Evolutionary conservation across 164 flowering plant genomes (phyloP), one percentile per base, ranked within the genome.

Genomic region (Piper longum): DNA sequence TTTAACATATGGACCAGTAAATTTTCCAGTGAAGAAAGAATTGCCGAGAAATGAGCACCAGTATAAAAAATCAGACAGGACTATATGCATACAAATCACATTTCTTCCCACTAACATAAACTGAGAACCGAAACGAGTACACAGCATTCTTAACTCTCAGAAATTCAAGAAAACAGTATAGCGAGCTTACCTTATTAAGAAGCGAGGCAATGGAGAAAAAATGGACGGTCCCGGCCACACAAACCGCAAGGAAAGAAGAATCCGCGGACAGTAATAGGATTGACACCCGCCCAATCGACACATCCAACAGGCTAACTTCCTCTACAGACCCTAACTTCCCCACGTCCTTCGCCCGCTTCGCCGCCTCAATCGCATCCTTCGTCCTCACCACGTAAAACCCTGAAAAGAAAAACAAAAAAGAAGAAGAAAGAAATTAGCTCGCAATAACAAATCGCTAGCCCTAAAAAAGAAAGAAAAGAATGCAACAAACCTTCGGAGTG

Each of bases 301-400:
- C 86, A 67, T 85, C 80, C 9, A 78, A 85, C 41, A 88, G 54
- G 65, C 98, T 72, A 48, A 80, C 40, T 41, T 93, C 93, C 69
- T 76, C 71, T 16, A 92, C 57, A 48, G 76, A 76, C 14, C 71
- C 59, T 54, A 68, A 75, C 6, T 67, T 71, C 3, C 73, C 79
- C 62, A 73, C 72, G 4, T 74, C 80, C 69, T 79, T 81, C 14
- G 77, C 64, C 67, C 70, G 79, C 73, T 78, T 78, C 0, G 96
- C 96, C 16, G 73, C 67, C 40, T 71, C 84, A 19, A 88, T 75
- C 18, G 76, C 85, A 55, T 89, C 97, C 68, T 74, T 79, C 5
- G 85, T 89, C 79, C 70, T 81, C 57, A 81, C 91, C 61, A 88
- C 86, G 66, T 67, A 85, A 76, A 89, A 88, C 72, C 96, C 91